Evolutionary conservation across 2,329 filamentous ascomycete genomes (phyloP).

Genomic region (Stenocarpella maydis): DNA sequence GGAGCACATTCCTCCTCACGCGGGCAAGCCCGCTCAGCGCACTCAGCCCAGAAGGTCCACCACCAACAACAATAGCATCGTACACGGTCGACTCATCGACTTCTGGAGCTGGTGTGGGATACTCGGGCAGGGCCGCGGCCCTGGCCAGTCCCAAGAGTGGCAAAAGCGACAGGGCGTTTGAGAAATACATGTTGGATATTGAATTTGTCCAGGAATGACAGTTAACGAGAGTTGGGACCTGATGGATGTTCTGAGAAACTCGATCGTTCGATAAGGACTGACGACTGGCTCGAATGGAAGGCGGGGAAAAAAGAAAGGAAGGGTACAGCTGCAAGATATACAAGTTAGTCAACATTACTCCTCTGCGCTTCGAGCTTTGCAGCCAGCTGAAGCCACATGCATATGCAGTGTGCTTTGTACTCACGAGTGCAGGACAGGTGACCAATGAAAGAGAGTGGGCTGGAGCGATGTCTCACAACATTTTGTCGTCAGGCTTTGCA

Average conservation of each 20-base stretch:
- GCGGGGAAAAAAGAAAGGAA: constrained; percentile 6
- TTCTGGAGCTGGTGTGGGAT: background rate
- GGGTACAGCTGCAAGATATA: constrained; percentile 10
- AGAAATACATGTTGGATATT: constrained; percentile 1
- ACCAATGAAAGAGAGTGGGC: constrained; percentile 5
- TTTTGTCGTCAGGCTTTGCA: background rate
- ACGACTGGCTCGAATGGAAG: background rate
- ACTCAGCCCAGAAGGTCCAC: constrained; percentile 63
- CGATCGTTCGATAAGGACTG: constrained; percentile 11
- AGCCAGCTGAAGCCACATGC: constrained; percentile 14
- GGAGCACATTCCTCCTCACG: constrained; percentile 60
- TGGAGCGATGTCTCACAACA: constrained; percentile 15
- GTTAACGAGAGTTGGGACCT: background rate
- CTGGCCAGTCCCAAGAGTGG: background rate
- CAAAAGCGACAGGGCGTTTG: background rate
- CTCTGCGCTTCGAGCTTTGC: background rate
- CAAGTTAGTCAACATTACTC: background rate
- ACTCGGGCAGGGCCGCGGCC: background rate
- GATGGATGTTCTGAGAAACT: background rate
- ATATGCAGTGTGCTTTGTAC: constrained; percentile 12
- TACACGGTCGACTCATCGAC: constrained; percentile 43
- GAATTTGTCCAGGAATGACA: background rate
- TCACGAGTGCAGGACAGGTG: constrained; percentile 6
- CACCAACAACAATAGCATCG: constrained; percentile 66
- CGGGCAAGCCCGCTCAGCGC: constrained; percentile 66